Conservation (phyloP, 176 grass and related monocot species). For the Paspalum notatum region DNA sequence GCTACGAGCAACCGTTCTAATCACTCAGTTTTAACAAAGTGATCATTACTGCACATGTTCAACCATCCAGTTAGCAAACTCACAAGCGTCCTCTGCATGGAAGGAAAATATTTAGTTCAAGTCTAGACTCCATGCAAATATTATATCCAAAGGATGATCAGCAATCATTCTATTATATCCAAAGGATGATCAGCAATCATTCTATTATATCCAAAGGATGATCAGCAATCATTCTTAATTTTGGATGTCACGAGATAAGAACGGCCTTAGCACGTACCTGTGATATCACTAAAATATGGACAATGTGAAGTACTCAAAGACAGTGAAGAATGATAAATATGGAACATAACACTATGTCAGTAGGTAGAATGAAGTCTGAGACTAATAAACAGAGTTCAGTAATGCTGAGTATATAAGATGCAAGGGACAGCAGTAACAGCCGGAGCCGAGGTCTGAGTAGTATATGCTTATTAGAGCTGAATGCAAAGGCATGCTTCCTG, state of each 20-base stretch:
- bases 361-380: slow-evolving; percentile 11
- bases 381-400: too few relatives aligned
- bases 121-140: too few relatives aligned
- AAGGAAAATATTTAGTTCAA: slow-evolving; percentile 28
- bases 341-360: background rate
- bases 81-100: slow-evolving; percentile 82
- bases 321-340: background rate
- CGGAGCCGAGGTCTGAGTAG: too few relatives aligned
- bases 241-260: slow-evolving; percentile 27
- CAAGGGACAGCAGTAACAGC: too few relatives aligned
- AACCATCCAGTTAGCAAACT: slow-evolving; percentile 44
- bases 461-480: too few relatives aligned
- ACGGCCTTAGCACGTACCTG: slow-evolving; percentile 6
- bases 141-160: too few relatives aligned
- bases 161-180: too few relatives aligned
- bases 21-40: background rate
- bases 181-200: too few relatives aligned
- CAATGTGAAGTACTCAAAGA: slow-evolving; percentile 1
- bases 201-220: slow-evolving; percentile 2
- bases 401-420: too few relatives aligned
- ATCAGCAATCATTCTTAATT: slow-evolving; percentile 5
- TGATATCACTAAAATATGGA: slow-evolving; percentile 31
- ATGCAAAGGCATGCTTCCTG: too few relatives aligned
- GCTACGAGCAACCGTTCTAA: slow-evolving; percentile 9
- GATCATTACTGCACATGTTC: background rate